Evolutionary conservation across 345 rosid species (phyloP).

Genomic region (Citrus inodora): DNA sequence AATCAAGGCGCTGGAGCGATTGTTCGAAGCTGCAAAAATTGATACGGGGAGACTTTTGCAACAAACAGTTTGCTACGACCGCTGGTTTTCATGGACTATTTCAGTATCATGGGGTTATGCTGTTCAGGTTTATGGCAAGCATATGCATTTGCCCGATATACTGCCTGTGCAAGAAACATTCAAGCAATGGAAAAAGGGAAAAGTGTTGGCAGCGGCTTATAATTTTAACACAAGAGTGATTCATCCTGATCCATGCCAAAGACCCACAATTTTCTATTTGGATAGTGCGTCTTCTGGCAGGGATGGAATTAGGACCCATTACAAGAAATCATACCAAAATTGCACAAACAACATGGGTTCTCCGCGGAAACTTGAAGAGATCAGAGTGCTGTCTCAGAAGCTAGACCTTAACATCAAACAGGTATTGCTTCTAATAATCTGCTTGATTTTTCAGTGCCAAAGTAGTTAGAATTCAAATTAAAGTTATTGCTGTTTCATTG

Average conservation of each 20-base stretch:
- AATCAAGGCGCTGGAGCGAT: slow-evolving; percentile 42
- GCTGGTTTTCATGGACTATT: slow-evolving; percentile 75
- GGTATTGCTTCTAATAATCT: slow-evolving; percentile 25
- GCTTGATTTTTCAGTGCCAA: background rate
- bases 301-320: slow-evolving; percentile 38
- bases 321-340: slow-evolving; percentile 43
- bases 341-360: slow-evolving; percentile 48
- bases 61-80: slow-evolving; percentile 78
- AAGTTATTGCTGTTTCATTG: background rate
- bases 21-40: slow-evolving; percentile 42
- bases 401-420: slow-evolving; percentile 51
- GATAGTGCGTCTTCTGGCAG: slow-evolving; percentile 25
- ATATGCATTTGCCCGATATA: slow-evolving; percentile 40
- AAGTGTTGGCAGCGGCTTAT: slow-evolving; percentile 33
- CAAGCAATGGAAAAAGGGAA: slow-evolving; percentile 51
- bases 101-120: slow-evolving; percentile 87
- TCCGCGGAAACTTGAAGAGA: slow-evolving; percentile 56
- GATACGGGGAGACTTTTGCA: slow-evolving; percentile 74
- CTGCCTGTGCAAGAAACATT: slow-evolving; percentile 61
- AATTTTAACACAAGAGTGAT: slow-evolving; percentile 49
- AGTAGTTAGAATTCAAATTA: background rate
- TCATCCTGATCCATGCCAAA: slow-evolving; percentile 59
- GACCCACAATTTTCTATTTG: slow-evolving; percentile 68
- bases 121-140: slow-evolving; percentile 54
- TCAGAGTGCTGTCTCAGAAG: slow-evolving; percentile 58